Evolutionary conservation across 225 moss, liverwort and hornwort genomes (phyloP).

Genomic region (Takakia lepidozioides): DNA sequence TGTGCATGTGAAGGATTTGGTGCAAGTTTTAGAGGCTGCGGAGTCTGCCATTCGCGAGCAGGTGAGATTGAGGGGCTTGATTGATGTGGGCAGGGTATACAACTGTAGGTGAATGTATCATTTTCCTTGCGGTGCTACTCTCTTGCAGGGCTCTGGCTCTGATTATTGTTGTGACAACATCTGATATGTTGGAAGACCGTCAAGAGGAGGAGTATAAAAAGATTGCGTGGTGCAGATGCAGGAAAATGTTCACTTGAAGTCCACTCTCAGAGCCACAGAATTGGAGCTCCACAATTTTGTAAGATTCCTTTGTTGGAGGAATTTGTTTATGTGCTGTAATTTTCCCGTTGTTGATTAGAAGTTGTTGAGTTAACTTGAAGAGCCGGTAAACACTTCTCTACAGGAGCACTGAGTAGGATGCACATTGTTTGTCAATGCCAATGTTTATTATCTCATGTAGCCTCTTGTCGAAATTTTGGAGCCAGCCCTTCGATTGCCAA

Average conservation of each 20-base stretch:
- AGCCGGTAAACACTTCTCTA: background rate
- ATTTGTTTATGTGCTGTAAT: no score
- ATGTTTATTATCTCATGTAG: constrained; percentile 2
- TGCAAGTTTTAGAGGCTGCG: constrained; percentile 90
- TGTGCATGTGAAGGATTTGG: constrained; percentile 83
- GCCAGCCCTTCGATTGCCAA: no score
- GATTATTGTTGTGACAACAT: background rate
- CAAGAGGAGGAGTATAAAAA: no score
- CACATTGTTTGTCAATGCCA: background rate
- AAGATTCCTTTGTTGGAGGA: no score
- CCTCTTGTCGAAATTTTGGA: background rate
- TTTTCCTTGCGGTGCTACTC: no score
- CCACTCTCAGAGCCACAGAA: constrained; percentile 76
- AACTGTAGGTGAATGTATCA: no score
- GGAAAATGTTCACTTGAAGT: constrained; percentile 86
- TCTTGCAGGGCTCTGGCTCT: constrained; percentile 1
- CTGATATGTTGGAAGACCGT: no score
- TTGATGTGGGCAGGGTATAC: no score
- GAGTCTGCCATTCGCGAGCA: constrained; percentile 92
- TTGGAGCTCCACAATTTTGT: constrained; percentile 93
- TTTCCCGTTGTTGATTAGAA: background rate
- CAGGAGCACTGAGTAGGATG: background rate
- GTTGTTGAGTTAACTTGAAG: background rate
- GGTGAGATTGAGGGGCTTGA: constrained; percentile 28
- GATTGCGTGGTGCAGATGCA: constrained; percentile 56